Base-by-base conservation (phyloP, 139 green algal species). In the Micromonas commoda region DNA sequence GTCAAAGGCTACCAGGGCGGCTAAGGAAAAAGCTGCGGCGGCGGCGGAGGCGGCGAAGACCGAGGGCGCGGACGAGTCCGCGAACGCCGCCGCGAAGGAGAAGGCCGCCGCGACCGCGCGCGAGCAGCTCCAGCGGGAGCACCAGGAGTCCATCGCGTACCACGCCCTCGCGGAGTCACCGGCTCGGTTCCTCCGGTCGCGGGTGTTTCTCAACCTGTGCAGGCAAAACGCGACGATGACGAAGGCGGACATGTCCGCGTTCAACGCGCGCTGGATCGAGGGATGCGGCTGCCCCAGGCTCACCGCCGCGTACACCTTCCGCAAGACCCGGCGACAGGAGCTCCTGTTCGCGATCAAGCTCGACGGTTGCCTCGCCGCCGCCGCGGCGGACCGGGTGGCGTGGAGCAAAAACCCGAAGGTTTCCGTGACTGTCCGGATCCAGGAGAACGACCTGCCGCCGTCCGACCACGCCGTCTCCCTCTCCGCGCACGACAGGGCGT, bases 231-330 rank as follows among this genome's bases (percentile, higher is more conserved):
- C 45, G 45, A 57, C 38, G 2, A 34, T 39, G 31, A 70, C 37
- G 24, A 61, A 29, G 38, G 3, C 4, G 19, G 68, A 75, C 24
- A 39, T 61, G 68, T 1, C 53, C 19, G 68, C 68, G 9, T 35
- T n/a, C 5, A 75, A 60, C 68, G 68, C 68, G 68, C 68, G 68
- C 1, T 75, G 68, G 68, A 39, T 75, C 26, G 52, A 75, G 6
- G 68, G 68, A 20, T 38, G 26, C 21, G 68, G 68, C 34, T 53
- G 34, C 20, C 68, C 68, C 0, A 60, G n/a, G 35, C 38, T 75
- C 37, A 32, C 21, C 21, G 68, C 61, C 35, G 68, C 4, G 29
- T 75, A 75, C 68, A 39, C n/a, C 19, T 13, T 75, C 38, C 45
- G 45, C 16, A 60, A 61, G 2, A 32, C 24, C 20, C 35, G 37